These are phyloP conservation scores for Brassica nigra DNA, from an alignment of 345 rosid species.

Conservation along the genomic window DNA sequence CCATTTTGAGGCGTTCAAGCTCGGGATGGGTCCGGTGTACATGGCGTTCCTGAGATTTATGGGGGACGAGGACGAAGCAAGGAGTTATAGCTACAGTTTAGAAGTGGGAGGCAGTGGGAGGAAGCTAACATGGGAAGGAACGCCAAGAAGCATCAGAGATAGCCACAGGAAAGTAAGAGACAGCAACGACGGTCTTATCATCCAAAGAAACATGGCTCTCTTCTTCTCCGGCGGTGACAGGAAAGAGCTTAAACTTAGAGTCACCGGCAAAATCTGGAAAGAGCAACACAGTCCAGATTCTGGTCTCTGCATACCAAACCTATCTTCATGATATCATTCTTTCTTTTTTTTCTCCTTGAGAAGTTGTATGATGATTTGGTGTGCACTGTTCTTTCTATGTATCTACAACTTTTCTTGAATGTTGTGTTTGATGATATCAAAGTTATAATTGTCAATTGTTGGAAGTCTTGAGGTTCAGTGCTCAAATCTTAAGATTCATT, in stretches of 20 bases:
- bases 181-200: conserved; percentile 90
- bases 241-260: conserved; percentile 89
- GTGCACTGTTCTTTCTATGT: conserved; percentile 21
- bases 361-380: conserved; percentile 27
- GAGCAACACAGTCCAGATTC: conserved; percentile 87
- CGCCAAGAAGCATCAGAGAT: conserved; percentile 87
- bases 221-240: conserved; percentile 93
- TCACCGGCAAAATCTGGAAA: conserved; percentile 91
- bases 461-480: not conserved
- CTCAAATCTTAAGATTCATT: not conserved
- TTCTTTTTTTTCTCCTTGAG: conserved; percentile 10
- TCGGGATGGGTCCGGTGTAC: conserved; percentile 91
- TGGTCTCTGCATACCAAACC: conserved; percentile 74
- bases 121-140: conserved; percentile 91
- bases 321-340: conserved; percentile 56
- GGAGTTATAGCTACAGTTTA: conserved; percentile 83
- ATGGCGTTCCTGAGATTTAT: conserved; percentile 97
- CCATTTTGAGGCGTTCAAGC: conserved; percentile 97
- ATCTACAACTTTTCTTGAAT: conserved; percentile 29
- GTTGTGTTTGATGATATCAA: conserved; percentile 22
- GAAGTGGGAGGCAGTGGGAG: conserved; percentile 99
- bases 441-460: not conserved
- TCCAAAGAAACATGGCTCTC: conserved; percentile 93
- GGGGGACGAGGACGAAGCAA: conserved; percentile 92
- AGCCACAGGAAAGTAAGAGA: conserved; percentile 93